Conservation (phyloP, 306 rosid genomes). For the Acacia confusa region DNA sequence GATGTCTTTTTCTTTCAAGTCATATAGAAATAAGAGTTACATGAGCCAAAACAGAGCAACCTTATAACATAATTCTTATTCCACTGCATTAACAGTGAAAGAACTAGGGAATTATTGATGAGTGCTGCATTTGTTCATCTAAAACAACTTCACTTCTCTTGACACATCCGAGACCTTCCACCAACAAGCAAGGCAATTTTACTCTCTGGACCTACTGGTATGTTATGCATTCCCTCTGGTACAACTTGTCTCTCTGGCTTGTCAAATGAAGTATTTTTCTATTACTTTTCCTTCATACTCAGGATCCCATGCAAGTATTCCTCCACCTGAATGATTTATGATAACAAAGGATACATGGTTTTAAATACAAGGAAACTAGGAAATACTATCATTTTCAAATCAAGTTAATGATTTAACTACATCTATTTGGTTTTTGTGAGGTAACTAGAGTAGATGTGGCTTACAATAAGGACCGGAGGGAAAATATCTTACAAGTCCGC, state of each 20-base stretch:
- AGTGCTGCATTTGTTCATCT: slow-evolving; percentile 81
- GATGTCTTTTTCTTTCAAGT: too few species aligned
- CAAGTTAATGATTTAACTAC: not conserved
- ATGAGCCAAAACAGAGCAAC: not conserved
- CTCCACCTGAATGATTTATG: too few species aligned
- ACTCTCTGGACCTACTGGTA: slow-evolving; percentile 92
- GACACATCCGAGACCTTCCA: slow-evolving; percentile 81
- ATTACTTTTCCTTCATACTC: too few species aligned
- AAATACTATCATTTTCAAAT: not conserved
- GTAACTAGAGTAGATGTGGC: not conserved
- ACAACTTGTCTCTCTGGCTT: too few species aligned
- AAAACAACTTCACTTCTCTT: slow-evolving; percentile 56
- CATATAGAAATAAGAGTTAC: not conserved
- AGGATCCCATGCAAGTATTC: too few species aligned
- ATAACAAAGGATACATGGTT: too few species aligned
- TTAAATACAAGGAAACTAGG: too few species aligned
- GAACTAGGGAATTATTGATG: slow-evolving; percentile 63
- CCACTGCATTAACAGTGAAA: slow-evolving; percentile 49
- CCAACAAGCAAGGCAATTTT: slow-evolving; percentile 82
- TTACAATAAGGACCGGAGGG: not conserved
- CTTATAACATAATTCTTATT: slow-evolving; percentile 16
- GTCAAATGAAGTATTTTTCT: too few species aligned
- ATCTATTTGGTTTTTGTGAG: not conserved
- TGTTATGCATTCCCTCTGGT: not conserved
- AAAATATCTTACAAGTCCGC: too few species aligned